Base-by-base conservation (phyloP, 441 rosid species). In the Gossypium schwendimanii region DNA sequence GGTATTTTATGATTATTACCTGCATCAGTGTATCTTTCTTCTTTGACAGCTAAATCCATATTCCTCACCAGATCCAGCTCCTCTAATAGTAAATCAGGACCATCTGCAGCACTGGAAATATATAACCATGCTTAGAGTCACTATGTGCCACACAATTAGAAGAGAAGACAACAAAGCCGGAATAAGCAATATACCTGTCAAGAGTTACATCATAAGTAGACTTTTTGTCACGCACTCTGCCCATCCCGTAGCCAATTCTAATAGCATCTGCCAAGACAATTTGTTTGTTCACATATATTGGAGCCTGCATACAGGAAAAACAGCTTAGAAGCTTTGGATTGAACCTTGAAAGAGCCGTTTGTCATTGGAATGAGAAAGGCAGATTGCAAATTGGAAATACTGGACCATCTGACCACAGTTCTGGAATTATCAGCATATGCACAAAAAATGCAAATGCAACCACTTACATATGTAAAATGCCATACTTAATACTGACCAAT, bases 21-120 rank as follows among this genome's bases (percentile, higher is more conserved):
- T 79, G 98, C 98, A 85, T 92, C 98, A 23, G n/a, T 70, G 82
- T 89, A 94, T 77, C 97, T 85, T 80, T 94, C 97, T 84, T 91
- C 97, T 80, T 86, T 66, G 62, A 85, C 80, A 54, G 97, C 97
- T 79, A 87, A 77, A 82, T 87, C 79, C 91, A 94, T 84, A 78
- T 87, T 89, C 69, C 78, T 84, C 75, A 89, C 77, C n/a, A 91
- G 60, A 76, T 68, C 83, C 78, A 94, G 90, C 81, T 94, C 98
- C 83, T 89, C 90, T 4, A 83, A 72, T 14, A 94, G 73, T 17
- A 73, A 78, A 81, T 92, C 97, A 9, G 94, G 92, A 65, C 90
- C 86, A 12, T 87, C 97, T 36, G 81, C 80, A 12, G 10, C 92
- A 78, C 97, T 94, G 88, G 47, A 74, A 59, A 72, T 45, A 75